Conservation (phyloP, 352 stramenopile species). For the Globisporangium splendens region DNA sequence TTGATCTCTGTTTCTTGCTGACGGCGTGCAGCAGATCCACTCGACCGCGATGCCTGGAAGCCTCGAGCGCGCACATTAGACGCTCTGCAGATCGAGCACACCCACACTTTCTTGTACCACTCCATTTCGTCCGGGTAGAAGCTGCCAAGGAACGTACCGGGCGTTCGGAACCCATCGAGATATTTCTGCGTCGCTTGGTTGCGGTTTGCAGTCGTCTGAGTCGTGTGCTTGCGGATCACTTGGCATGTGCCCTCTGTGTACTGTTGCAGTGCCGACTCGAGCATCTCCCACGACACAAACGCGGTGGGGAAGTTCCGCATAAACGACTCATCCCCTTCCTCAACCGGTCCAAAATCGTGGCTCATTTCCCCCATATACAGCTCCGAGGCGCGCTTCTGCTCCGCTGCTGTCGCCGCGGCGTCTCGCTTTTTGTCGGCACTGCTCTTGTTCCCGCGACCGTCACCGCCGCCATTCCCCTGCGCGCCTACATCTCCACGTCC, state of each 20-base stretch:
- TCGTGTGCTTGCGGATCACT: conserved; percentile 1
- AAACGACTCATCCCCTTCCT: neutral
- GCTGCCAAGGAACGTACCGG: conserved; percentile 6
- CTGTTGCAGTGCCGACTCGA: conserved; percentile 3
- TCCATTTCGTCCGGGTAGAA: conserved; percentile 7
- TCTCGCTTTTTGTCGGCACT: too few species aligned
- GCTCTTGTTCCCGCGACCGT: too few species aligned
- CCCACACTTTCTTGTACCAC: conserved; percentile 11
- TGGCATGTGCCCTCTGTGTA: conserved; percentile 6
- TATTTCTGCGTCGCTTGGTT: conserved; percentile 11
- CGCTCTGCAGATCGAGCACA: conserved; percentile 7
- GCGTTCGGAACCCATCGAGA: conserved; percentile 2
- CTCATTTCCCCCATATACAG: conserved; percentile 3
- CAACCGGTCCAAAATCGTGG: conserved; percentile 4
- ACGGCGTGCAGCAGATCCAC: too few species aligned
- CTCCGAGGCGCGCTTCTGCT: neutral
- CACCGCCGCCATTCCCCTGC: too few species aligned
- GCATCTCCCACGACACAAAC: conserved; percentile 3
- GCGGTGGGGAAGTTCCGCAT: conserved; percentile 3
- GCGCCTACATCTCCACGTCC: too few species aligned
- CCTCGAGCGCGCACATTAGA: neutral
- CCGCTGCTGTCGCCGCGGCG: too few species aligned
- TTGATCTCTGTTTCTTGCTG: conserved; percentile 7
- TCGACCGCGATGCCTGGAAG: neutral
- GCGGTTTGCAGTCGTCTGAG: conserved; percentile 1